Evolutionary conservation across 2,329 filamentous ascomycete species (phyloP).

Genomic region (Beauveria medogensis): DNA sequence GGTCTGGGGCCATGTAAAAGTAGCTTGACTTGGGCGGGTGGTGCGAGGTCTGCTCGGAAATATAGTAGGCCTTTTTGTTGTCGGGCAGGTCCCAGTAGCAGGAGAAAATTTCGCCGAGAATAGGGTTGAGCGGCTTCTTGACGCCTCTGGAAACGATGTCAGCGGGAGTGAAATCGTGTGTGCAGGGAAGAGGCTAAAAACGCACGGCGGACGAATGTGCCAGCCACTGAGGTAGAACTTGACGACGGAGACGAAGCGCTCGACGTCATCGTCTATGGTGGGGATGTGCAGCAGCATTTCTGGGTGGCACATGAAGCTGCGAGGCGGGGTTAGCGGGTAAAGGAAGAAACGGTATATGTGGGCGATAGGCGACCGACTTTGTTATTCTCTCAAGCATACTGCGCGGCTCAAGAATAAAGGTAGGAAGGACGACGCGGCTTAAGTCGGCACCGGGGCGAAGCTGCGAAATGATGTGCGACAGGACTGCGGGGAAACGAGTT

Average conservation of each 20-base stretch:
- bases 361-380: slow-evolving; percentile 50
- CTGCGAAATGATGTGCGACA: slow-evolving; percentile 95
- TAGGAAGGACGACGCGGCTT: slow-evolving; percentile 87
- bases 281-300: slow-evolving; percentile 89
- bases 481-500: slow-evolving; percentile 47
- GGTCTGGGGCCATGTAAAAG: slow-evolving; percentile 94
- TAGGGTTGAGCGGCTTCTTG: slow-evolving; percentile 96
- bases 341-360: slow-evolving; percentile 5
- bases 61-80: slow-evolving; percentile 83
- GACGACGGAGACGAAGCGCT: slow-evolving; percentile 89
- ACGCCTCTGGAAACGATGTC: slow-evolving; percentile 59
- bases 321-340: slow-evolving; percentile 2
- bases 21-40: slow-evolving; percentile 98
- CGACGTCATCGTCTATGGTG: slow-evolving; percentile 75
- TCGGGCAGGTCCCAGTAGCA: slow-evolving; percentile 93
- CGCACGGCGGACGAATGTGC: slow-evolving; percentile 96
- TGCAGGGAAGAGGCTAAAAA: slow-evolving; percentile 15
- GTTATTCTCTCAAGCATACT: slow-evolving; percentile 99
- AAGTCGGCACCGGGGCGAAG: slow-evolving; percentile 90
- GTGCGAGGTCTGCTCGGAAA: slow-evolving; percentile 95
- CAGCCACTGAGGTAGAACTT: slow-evolving; percentile 98
- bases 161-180: neutral
- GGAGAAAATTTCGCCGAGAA: slow-evolving; percentile 88
- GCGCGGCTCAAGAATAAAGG: slow-evolving; percentile 93
- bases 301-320: slow-evolving; percentile 97